These are phyloP conservation scores for Phytophthora sp. DNA, from an alignment of 352 stramenopile species.

Conservation along the genomic window DNA sequence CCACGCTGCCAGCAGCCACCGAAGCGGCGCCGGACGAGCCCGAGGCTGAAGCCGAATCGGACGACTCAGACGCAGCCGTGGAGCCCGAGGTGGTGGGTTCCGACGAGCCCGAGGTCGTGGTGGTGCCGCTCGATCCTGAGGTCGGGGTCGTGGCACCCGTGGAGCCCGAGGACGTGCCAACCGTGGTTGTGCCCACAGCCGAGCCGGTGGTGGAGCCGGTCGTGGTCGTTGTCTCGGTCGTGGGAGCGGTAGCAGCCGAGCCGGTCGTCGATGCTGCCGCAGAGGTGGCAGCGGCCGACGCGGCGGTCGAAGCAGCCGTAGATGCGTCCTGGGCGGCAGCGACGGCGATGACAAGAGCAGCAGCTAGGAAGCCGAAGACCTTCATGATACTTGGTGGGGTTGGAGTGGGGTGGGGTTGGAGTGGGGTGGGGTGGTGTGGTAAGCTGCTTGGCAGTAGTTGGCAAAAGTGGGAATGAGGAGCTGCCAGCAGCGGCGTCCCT, in stretches of 20 bases:
- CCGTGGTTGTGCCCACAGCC: slow-evolving; percentile 24
- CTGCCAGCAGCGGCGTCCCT: slow-evolving; percentile 1
- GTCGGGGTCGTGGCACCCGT: slow-evolving; percentile 20
- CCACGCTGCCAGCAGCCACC: slow-evolving; percentile 39
- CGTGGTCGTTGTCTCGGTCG: slow-evolving; percentile 8
- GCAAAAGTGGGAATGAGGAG: slow-evolving; percentile 48
- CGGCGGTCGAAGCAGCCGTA: slow-evolving; percentile 19
- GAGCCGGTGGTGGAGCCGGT: slow-evolving; percentile 21
- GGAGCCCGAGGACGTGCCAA: slow-evolving; percentile 33
- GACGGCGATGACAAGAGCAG: slow-evolving; percentile 47
- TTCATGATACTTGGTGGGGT: slow-evolving; percentile 46
- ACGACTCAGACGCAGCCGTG: slow-evolving; percentile 19
- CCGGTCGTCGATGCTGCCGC: slow-evolving; percentile 21
- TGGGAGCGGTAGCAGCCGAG: slow-evolving; percentile 15
- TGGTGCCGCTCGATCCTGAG: slow-evolving; percentile 24
- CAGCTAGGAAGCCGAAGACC: slow-evolving; percentile 48
- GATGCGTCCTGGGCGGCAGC: slow-evolving; percentile 30
- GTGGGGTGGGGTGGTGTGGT: slow-evolving; percentile 8
- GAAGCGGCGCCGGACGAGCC: slow-evolving; percentile 40
- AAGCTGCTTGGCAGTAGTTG: slow-evolving; percentile 48
- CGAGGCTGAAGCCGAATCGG: slow-evolving; percentile 23
- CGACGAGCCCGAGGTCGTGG: slow-evolving; percentile 21
- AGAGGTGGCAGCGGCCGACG: slow-evolving; percentile 18
- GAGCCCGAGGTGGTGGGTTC: slow-evolving; percentile 22
- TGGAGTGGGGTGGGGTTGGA: neutral